Evolutionary conservation across 106 monocot species (phyloP), one percentile per base, ranked within the genome.

Genomic region (Amphibolis antarctica): DNA sequence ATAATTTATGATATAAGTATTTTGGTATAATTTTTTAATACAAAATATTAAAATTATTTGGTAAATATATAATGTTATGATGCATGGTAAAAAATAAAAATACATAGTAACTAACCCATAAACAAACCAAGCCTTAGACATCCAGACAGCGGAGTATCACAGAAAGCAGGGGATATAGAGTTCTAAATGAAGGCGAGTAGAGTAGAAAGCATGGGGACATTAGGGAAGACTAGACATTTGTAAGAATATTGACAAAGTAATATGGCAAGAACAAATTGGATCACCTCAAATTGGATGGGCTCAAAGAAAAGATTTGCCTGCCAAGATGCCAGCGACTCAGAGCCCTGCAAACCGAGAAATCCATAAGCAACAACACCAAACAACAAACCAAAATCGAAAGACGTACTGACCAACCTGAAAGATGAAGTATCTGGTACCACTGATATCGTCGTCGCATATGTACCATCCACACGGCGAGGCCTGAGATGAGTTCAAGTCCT

Each of bases 221-320:
- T n/a, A n/a, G n/a, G n/a, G n/a, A n/a, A n/a, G n/a, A n/a, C n/a
- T n/a, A n/a, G 36, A 36, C 2, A 36, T 36, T 4, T 36, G 7
- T 7, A 36, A 36, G 36, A 36, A 55, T 55, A 25, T 23, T 55
- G 11, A 55, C 4, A n/a, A n/a, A n/a, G n/a, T n/a, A n/a, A n/a
- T n/a, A n/a, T n/a, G n/a, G n/a, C n/a, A n/a, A 55, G 11, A 11
- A 55, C 23, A 23, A 25, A 23, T 55, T 11, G 12, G 3, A 63
- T 63, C 81, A 96, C 94, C 94, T 96, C 94, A 70, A 96, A 96
- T 59, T 79, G 72, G 30, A 89, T 61, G 1, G 94, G 94, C 71
- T 96, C 94, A 69, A 96, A 96, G 15, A 96, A 69, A 57, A 96
- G 89, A 76, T 96, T 96, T 55, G 86, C 75, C 77, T 89, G 79